phyloP scores from a whole-genome alignment of 345 rosid species.

The Rhizophora mangle region DNA sequence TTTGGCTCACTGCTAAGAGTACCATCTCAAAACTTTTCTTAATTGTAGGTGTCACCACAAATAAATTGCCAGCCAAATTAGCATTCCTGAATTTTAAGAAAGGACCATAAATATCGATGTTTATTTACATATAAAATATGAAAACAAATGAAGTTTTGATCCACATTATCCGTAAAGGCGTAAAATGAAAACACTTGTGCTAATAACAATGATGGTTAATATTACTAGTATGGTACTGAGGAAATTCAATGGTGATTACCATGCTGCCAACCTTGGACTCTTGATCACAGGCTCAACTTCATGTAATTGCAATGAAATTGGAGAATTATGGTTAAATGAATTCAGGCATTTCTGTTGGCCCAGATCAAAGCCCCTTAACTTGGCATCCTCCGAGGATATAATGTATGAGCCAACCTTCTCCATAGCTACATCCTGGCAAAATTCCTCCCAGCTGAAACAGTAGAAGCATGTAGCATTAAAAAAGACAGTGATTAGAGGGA shows the following conservation, averaged over 20 bases:
- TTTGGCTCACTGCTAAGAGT: constrained; percentile 73
- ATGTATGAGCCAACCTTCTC: constrained; percentile 67
- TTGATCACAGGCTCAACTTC: constrained; percentile 42
- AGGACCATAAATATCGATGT: neutral
- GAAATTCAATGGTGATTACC: constrained; percentile 39
- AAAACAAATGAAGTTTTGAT: neutral
- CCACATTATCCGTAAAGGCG: neutral
- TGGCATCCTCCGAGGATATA: constrained; percentile 33
- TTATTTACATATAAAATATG: neutral
- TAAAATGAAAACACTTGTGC: neutral
- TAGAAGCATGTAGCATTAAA: constrained; percentile 5
- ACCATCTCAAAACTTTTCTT: constrained; percentile 77
- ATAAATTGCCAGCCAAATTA: constrained; percentile 43
- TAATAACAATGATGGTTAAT: neutral
- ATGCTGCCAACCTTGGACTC: constrained; percentile 37
- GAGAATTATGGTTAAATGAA: constrained; percentile 34
- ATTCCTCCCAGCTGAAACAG: constrained; percentile 76
- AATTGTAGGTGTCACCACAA: constrained; percentile 56
- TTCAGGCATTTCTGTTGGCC: constrained; percentile 32
- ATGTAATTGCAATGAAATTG: constrained; percentile 25
- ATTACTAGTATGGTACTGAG: no score
- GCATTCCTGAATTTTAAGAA: constrained; percentile 50
- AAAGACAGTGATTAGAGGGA: no score
- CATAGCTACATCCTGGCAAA: constrained; percentile 66
- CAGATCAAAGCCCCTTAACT: constrained; percentile 25